Evolutionary conservation across 768 basidiomycete species (phyloP).

Genomic region (Gloeostereum incarnatum): DNA sequence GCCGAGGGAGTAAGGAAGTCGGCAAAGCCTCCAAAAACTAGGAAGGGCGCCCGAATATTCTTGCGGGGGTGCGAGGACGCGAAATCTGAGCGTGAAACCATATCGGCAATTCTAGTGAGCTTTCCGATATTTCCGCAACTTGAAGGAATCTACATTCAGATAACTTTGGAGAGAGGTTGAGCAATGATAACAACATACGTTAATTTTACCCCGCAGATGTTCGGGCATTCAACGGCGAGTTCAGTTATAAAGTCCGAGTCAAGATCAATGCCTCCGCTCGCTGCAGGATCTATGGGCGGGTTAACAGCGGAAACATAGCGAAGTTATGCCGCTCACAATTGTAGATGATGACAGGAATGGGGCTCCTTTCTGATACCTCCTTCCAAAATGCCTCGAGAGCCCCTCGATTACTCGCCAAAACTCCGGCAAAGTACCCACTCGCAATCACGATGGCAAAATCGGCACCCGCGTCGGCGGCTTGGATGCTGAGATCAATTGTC

Average conservation of each 20-base stretch:
- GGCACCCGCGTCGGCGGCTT: constrained; percentile 80
- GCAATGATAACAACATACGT: constrained; percentile 44
- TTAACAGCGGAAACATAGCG: constrained; percentile 8
- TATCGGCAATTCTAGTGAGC: constrained; percentile 72
- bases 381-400: constrained; percentile 76
- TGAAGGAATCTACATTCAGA: constrained; percentile 5
- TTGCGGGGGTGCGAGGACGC: constrained; percentile 54
- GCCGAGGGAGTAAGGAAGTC: constrained; percentile 76
- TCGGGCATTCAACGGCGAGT: constrained; percentile 66
- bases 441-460: constrained; percentile 82
- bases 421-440: constrained; percentile 83
- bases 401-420: constrained; percentile 43
- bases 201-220: constrained; percentile 81
- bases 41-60: constrained; percentile 57
- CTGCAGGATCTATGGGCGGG: constrained; percentile 59
- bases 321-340: constrained; percentile 49
- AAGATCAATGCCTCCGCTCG: constrained; percentile 83
- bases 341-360: constrained; percentile 84
- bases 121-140: constrained; percentile 92
- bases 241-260: constrained; percentile 84
- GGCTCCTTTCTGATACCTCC: constrained; percentile 71
- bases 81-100: constrained; percentile 52
- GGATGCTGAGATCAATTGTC: constrained; percentile 63
- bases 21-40: constrained; percentile 78
- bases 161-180: constrained; percentile 6